Percentiles rank a stretch among this genome's conserved stretches.
These are phyloP conservation scores for Aegilops sharonensis DNA, from an alignment of 176 grass and related monocot genomes.

Conservation along the genomic window DNA sequence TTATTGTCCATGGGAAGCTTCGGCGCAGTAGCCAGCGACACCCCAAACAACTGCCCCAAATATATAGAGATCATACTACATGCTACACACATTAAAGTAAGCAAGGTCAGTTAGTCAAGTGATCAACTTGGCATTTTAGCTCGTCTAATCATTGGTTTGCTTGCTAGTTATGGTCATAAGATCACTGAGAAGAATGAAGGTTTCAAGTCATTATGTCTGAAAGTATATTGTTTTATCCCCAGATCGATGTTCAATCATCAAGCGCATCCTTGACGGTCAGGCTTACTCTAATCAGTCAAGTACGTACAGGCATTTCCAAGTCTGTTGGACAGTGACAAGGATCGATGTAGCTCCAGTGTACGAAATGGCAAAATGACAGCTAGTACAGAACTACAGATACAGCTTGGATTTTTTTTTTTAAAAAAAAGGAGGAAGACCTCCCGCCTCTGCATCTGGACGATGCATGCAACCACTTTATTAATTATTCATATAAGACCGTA, in stretches of 20 bases:
- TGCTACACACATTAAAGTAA: neutral
- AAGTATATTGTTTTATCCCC: neutral
- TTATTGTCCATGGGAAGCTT: conserved; percentile 8
- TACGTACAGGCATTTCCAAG: neutral
- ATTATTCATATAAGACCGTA: no score
- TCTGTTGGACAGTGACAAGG: neutral
- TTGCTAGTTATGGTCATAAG: neutral
- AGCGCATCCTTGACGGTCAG: neutral
- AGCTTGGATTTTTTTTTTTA: no score
- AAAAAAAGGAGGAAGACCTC: no score
- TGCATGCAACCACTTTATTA: no score
- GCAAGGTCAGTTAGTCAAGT: neutral
- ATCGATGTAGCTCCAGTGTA: neutral
- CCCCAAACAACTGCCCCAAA: no score
- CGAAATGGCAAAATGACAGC: neutral
- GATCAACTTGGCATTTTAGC: neutral
- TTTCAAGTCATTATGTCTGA: neutral
- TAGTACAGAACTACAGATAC: no score
- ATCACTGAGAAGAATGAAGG: neutral
- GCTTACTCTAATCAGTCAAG: neutral
- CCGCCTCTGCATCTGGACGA: no score
- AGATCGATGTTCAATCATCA: neutral
- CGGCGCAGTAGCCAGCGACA: neutral
- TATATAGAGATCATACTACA: neutral
- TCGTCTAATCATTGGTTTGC: conserved; percentile 10